A percentile compares a stretch with the other conserved stretches of the same genome.
These are phyloP conservation scores for Aspergillus sp. DNA, from an alignment of 2,329 filamentous ascomycete genomes.

Conservation along the genomic window DNA sequence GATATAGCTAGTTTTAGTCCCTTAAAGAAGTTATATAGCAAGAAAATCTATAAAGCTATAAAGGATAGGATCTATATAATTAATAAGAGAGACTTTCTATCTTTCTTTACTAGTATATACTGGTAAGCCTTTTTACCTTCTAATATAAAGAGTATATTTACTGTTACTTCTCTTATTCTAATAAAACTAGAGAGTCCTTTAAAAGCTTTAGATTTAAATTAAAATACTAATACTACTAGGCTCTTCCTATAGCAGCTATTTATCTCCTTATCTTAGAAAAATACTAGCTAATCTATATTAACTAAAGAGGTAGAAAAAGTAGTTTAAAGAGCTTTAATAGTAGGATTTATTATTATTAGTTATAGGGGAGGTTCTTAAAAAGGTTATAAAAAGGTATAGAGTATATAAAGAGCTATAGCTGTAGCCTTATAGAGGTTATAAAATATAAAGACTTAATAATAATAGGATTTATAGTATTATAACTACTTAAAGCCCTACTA, in stretches of 20 bases:
- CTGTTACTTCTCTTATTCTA: not conserved
- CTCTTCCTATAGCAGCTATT: not conserved
- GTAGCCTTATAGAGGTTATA: too few species aligned
- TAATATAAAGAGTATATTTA: not conserved
- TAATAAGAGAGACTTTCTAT: not conserved
- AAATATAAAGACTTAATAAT: too few species aligned
- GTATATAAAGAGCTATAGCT: not conserved
- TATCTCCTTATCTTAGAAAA: not conserved
- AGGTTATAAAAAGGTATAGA: not conserved
- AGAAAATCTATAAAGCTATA: not conserved
- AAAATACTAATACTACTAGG: not conserved
- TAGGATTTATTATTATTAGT: not conserved
- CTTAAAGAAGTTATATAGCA: too few species aligned
- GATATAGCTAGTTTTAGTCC: too few species aligned
- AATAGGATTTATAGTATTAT: too few species aligned
- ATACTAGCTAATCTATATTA: not conserved
- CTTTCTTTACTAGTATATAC: not conserved
- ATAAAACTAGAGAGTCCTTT: not conserved
- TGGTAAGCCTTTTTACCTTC: not conserved
- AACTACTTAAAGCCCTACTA: too few species aligned
- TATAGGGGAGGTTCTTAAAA: not conserved
- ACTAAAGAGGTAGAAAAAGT: not conserved
- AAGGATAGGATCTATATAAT: not conserved
- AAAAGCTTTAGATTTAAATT: not conserved
- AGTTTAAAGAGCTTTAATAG: not conserved